A percentile compares a stretch with the other conserved stretches of the same genome.
Evolutionary conservation across 176 grass and related monocot genomes (phyloP).

Genomic region (Avena atlantica): DNA sequence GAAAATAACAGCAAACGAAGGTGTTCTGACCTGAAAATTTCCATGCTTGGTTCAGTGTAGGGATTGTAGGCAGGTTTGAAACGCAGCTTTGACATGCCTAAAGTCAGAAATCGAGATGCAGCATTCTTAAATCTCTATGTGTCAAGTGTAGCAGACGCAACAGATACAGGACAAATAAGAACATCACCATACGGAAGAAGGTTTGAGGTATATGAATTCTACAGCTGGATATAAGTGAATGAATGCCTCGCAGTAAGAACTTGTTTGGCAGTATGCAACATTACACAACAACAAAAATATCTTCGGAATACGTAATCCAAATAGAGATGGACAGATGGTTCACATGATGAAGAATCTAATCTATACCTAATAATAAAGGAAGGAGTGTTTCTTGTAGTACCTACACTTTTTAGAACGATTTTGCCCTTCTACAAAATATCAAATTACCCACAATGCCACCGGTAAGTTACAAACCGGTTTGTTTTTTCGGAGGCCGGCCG

Average conservation of each 20-base stretch:
- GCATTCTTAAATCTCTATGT: not conserved
- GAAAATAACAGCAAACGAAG: constrained; percentile 27
- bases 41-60: constrained; percentile 96
- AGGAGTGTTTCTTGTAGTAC: too few relatives aligned
- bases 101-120: constrained; percentile 10
- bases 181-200: not conserved
- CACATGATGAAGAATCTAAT: not conserved
- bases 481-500: too few relatives aligned
- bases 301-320: not conserved
- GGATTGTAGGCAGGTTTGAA: constrained; percentile 99
- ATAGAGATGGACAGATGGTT: not conserved
- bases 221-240: not conserved
- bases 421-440: too few relatives aligned
- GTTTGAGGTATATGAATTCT: not conserved
- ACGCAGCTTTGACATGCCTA: constrained; percentile 88
- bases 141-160: not conserved
- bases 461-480: too few relatives aligned
- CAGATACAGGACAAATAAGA: constrained; percentile 14
- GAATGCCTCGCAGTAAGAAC: not conserved
- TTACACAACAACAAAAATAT: not conserved
- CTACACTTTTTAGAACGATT: too few relatives aligned
- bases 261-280: constrained; percentile 2
- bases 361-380: too few relatives aligned
- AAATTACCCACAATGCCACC: too few relatives aligned
- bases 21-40: constrained; percentile 80